Evolutionary conservation across 257 asterid species (phyloP).

Genomic region (Fraxinus cuspidata): DNA sequence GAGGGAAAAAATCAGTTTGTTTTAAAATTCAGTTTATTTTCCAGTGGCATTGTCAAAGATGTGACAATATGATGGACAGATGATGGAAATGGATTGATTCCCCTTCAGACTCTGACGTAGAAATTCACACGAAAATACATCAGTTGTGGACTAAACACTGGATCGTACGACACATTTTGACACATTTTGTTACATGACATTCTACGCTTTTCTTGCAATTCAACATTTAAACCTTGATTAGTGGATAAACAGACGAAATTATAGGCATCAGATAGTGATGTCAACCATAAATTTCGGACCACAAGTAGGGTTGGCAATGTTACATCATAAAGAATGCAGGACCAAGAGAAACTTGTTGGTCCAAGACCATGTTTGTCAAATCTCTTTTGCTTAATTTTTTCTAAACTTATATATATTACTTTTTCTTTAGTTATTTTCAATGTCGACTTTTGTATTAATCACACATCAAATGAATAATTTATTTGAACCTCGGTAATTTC

Average conservation of each 20-base stretch:
- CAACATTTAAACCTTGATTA: neutral
- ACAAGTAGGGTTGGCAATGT: neutral
- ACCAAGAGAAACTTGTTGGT: too few relatives aligned
- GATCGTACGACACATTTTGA: neutral
- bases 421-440: too few relatives aligned
- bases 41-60: too few relatives aligned
- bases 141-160: neutral
- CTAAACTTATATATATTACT: neutral
- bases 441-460: too few relatives aligned
- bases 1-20: too few relatives aligned
- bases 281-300: neutral
- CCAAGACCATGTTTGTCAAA: neutral
- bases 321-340: neutral
- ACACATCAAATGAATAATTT: too few relatives aligned
- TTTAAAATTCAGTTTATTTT: too few relatives aligned
- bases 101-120: too few relatives aligned
- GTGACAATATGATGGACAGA: too few relatives aligned
- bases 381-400: neutral
- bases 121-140: too few relatives aligned
- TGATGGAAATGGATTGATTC: too few relatives aligned
- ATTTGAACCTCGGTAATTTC: too few relatives aligned
- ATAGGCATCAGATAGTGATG: neutral
- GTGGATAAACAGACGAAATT: neutral
- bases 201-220: neutral
- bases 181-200: neutral